A percentile compares a stretch with the other conserved stretches of the same genome.
Conservation (phyloP, 2,329 filamentous ascomycete species). For the Periconia digitata region DNA sequence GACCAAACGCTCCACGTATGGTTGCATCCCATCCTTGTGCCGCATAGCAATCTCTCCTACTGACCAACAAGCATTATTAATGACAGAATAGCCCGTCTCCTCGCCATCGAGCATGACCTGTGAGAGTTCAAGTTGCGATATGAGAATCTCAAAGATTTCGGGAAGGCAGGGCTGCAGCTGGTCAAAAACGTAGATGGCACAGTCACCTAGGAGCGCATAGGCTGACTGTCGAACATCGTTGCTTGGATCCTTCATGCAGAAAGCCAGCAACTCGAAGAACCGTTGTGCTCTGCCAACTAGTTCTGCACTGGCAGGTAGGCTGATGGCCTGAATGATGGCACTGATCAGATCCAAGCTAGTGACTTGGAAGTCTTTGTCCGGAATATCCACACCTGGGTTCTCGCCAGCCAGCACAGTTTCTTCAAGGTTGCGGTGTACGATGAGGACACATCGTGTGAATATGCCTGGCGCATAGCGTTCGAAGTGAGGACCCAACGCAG, state of each 20-base stretch:
- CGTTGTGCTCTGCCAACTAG: slow-evolving; percentile 74
- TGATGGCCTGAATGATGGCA: slow-evolving; percentile 87
- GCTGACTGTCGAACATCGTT: slow-evolving; percentile 96
- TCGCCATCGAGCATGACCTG: slow-evolving; percentile 74
- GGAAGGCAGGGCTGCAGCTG: slow-evolving; percentile 75
- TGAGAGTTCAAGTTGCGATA: slow-evolving; percentile 78
- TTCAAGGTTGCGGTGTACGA: slow-evolving; percentile 89
- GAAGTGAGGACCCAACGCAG: slow-evolving; percentile 80
- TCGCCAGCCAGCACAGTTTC: slow-evolving; percentile 70
- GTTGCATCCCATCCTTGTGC: slow-evolving; percentile 69
- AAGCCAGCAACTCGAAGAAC: slow-evolving; percentile 86
- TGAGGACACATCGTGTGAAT: slow-evolving; percentile 83
- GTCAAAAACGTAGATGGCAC: slow-evolving; percentile 86
- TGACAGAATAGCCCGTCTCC: slow-evolving; percentile 83
- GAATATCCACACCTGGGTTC: slow-evolving; percentile 70
- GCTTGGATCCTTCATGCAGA: slow-evolving; percentile 88
- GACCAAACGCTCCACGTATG: slow-evolving; percentile 76
- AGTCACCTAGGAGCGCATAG: slow-evolving; percentile 92
- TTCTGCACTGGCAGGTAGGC: slow-evolving; percentile 70
- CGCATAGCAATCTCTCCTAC: slow-evolving; percentile 88
- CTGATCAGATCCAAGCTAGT: slow-evolving; percentile 93
- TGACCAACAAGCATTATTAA: slow-evolving; percentile 99
- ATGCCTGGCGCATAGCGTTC: slow-evolving; percentile 83
- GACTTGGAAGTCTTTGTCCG: slow-evolving; percentile 95
- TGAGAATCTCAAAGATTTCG: slow-evolving; percentile 75